Evolutionary conservation across 2,329 filamentous ascomycete genomes (phyloP).

Genomic region (Chlorencoelia australis): DNA sequence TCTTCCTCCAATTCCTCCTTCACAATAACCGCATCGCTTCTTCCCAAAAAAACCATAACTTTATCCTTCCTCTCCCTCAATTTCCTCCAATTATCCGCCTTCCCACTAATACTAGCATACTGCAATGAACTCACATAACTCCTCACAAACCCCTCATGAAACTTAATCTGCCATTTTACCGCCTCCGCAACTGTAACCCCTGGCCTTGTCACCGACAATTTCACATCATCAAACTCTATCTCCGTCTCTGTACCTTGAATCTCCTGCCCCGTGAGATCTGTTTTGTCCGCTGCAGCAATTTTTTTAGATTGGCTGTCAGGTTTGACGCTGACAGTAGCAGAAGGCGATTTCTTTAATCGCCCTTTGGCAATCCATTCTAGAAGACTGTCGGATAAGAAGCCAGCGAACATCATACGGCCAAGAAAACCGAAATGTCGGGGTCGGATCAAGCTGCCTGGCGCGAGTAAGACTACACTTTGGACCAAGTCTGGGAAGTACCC

Average conservation of each 20-base stretch:
- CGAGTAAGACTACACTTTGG: conserved; percentile 61
- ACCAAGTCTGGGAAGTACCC: conserved; percentile 60
- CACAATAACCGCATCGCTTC: conserved; percentile 42
- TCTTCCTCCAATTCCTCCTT: conserved; percentile 29
- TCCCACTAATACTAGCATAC: conserved; percentile 42
- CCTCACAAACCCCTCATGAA: conserved; percentile 48
- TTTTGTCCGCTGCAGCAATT: conserved; percentile 5
- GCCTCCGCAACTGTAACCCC: conserved; percentile 15
- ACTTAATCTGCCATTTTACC: conserved; percentile 47
- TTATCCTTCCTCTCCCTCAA: conserved; percentile 39
- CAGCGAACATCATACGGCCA: conserved; percentile 43
- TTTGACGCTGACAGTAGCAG: neutral
- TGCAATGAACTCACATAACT: conserved; percentile 50
- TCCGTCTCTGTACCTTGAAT: conserved; percentile 11
- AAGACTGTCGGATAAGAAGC: conserved; percentile 42
- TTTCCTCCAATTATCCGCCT: conserved; percentile 40
- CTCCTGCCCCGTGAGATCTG: conserved; percentile 9
- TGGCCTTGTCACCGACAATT: conserved; percentile 12
- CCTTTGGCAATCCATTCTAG: conserved; percentile 12
- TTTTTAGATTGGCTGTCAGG: neutral
- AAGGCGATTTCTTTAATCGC: conserved; percentile 1
- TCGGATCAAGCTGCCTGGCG: conserved; percentile 66
- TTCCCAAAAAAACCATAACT: conserved; percentile 37
- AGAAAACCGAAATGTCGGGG: conserved; percentile 40
- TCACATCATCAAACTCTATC: conserved; percentile 12